A percentile compares a stretch with the other conserved stretches of the same genome.
These are phyloP conservation scores for Triglochin maritima DNA, from an alignment of 106 monocot species.

Conservation along the genomic window DNA sequence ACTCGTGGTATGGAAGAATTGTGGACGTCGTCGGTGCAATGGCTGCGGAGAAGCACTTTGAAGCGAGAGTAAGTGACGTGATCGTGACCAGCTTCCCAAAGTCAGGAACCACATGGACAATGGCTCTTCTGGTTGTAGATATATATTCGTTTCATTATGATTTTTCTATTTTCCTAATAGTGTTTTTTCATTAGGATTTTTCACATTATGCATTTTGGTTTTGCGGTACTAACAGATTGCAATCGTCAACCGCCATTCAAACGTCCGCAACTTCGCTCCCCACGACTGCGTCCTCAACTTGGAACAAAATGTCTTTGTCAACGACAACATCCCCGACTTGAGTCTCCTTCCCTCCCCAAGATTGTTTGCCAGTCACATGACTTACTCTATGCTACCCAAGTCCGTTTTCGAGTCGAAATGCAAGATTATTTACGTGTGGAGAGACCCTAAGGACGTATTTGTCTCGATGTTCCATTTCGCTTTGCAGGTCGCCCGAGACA, in stretches of 20 bases:
- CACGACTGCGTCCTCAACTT: background rate
- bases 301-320: background rate
- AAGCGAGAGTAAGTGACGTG: background rate
- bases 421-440: constrained; percentile 26
- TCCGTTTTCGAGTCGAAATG: constrained; percentile 5
- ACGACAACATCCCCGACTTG: background rate
- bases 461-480: constrained; percentile 7
- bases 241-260: background rate
- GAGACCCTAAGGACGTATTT: constrained; percentile 29
- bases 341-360: background rate
- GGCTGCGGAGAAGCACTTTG: background rate
- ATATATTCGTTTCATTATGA: too few relatives aligned
- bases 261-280: background rate
- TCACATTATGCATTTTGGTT: too few relatives aligned
- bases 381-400: constrained; percentile 5
- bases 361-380: constrained; percentile 9
- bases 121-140: background rate
- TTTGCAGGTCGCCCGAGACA: too few relatives aligned
- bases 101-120: background rate
- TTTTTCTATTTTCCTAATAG: too few relatives aligned
- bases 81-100: background rate
- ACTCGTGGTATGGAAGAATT: too few relatives aligned
- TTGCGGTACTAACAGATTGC: background rate
- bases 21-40: background rate
- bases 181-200: too few relatives aligned